Evolutionary conservation across 257 asterid species (phyloP).

Genomic region (Solanum microdontum): DNA sequence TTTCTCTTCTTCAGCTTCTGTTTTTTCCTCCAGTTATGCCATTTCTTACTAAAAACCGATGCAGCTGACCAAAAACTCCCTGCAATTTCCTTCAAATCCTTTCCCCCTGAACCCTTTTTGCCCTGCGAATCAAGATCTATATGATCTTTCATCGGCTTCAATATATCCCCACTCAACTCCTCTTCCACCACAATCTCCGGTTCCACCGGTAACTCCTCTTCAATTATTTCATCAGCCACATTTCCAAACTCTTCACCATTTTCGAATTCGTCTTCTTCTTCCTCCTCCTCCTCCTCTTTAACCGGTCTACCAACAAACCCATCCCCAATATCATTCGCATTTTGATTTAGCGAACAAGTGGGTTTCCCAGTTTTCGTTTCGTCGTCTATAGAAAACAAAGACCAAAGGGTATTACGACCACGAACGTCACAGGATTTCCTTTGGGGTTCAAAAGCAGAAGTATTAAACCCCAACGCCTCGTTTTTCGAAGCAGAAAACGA

Average conservation of each 20-base stretch:
- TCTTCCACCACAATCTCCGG: constrained; percentile 61
- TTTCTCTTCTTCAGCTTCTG: constrained; percentile 49
- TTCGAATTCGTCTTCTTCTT: constrained; percentile 12
- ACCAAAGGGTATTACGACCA: constrained; percentile 41
- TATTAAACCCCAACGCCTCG: constrained; percentile 36
- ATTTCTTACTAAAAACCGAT: constrained; percentile 57
- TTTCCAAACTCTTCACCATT: constrained; percentile 25
- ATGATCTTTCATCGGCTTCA: constrained; percentile 77
- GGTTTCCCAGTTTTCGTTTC: constrained; percentile 8
- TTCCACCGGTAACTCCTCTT: constrained; percentile 25
- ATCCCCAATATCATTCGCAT: neutral
- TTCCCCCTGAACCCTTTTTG: constrained; percentile 30
- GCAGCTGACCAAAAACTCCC: constrained; percentile 65
- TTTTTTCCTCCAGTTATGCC: constrained; percentile 62
- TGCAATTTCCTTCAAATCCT: constrained; percentile 8
- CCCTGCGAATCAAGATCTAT: constrained; percentile 52
- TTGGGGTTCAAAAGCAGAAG: constrained; percentile 44
- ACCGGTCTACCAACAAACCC: constrained; percentile 27
- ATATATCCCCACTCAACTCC: constrained; percentile 12
- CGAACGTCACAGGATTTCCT: constrained; percentile 64
- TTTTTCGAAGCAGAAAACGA: constrained; percentile 58
- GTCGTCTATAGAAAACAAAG: constrained; percentile 39
- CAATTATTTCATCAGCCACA: constrained; percentile 42
- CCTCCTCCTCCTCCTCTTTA: constrained; percentile 32
- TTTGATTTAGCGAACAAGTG: constrained; percentile 4